Evolutionary conservation across 2,329 filamentous ascomycete species (phyloP), one percentile per base, ranked within the genome.

Genomic region (Elsinoe necatrix): DNA sequence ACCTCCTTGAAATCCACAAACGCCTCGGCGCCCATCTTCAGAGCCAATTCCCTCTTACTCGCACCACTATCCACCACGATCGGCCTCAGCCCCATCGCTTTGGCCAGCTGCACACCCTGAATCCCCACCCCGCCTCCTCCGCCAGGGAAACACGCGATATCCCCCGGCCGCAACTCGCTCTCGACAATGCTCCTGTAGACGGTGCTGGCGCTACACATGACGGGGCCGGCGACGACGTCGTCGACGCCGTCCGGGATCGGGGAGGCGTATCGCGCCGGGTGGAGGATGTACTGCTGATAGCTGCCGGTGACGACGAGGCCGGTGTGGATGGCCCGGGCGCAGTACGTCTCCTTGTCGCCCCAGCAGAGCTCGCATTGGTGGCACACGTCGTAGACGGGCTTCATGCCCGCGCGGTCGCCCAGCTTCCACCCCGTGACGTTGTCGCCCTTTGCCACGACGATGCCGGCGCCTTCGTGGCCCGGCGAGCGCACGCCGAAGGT

Each of bases 141-240:
- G 14, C 78, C 78, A 3, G 77, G 76, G 60, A 81, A 79, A 14
- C 77, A 74, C 0, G 77, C 76, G 76, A 77, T 82, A 51, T 81
- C 70, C 8, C 79, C 77, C 0, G 79, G 69, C 57, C 69, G 70
- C 3, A 81, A 67, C 1, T 70, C 72, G 0, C 76, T 77, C 39
- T 80, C 76, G 11, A 76, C 72, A 51, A 84, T 69, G 1, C 79
- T 77, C 2, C 77, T 74, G 65, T 83, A 80, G 59, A 82, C 79
- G 1, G 81, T 83, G 5, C 74, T 76, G 0, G 77, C 79, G 42
- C 71, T 75, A 68, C 81, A 84, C 78, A 83, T 82, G 58, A 83
- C 76, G 0, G 80, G 81, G 0, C 75, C 81, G 1, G 80, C 80
- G n/a, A 80, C 62, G 59, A 77, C 75, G 59, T 81, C 79, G 0